Evolutionary conservation across 371 early-diverging fungal genomes (phyloP).

Genomic region (Cladochytrium tenue): DNA sequence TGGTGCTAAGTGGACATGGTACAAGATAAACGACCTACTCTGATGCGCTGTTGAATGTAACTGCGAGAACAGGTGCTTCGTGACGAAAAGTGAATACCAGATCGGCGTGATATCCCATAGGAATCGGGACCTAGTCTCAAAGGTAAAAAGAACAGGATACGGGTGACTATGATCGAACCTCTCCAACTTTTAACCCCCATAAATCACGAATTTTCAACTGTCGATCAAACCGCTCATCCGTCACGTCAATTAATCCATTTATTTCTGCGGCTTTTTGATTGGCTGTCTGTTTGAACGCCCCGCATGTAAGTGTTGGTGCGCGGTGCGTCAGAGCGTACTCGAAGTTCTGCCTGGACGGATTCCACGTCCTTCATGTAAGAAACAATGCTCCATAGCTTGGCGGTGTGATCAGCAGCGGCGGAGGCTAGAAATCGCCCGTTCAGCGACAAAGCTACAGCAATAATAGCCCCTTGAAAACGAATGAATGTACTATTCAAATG

Average conservation of each 20-base stretch:
- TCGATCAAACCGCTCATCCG: constrained; percentile 33
- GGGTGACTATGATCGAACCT: constrained; percentile 18
- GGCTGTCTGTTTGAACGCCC: constrained; percentile 13
- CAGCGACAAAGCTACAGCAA: constrained; percentile 39
- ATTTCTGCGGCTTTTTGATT: constrained; percentile 10
- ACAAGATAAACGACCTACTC: constrained; percentile 31
- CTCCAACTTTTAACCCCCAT: constrained; percentile 36
- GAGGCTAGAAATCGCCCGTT: constrained; percentile 46
- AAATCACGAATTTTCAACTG: constrained; percentile 35
- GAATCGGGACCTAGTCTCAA: constrained; percentile 33
- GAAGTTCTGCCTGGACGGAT: constrained; percentile 32
- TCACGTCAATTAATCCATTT: constrained; percentile 32
- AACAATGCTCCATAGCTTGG: constrained; percentile 54
- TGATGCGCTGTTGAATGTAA: constrained; percentile 42
- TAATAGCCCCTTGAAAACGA: constrained; percentile 35
- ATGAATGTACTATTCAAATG: neutral
- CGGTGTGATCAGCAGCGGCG: constrained; percentile 49
- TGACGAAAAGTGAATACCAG: constrained; percentile 51
- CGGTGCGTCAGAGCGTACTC: constrained; percentile 16
- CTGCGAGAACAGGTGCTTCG: constrained; percentile 49
- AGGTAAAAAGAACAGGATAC: neutral
- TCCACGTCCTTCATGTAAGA: constrained; percentile 47
- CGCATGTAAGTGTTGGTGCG: neutral
- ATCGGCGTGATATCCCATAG: constrained; percentile 55
- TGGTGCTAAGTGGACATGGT: neutral